These are phyloP conservation scores for Sporothrix variecibatus DNA, from an alignment of 2,329 filamentous ascomycete genomes.

Conservation along the genomic window DNA sequence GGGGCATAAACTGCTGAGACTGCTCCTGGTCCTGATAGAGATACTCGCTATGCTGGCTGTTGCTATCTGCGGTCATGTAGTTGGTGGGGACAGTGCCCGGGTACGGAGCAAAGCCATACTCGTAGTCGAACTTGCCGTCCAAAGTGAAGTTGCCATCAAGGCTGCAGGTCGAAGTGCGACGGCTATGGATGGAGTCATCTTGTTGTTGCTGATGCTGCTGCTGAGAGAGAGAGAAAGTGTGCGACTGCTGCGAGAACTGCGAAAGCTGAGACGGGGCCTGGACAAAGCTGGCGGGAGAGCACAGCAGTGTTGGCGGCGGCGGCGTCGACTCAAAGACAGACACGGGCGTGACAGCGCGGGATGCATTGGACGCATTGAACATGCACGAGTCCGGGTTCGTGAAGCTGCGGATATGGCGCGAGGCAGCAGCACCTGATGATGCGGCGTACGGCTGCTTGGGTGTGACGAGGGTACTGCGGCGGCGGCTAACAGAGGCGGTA, in stretches of 20 bases:
- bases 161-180: constrained; percentile 67
- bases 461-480: neutral
- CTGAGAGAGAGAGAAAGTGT: too few species aligned
- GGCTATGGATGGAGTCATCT: constrained; percentile 34
- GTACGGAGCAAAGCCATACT: constrained; percentile 83
- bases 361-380: neutral
- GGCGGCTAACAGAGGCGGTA: constrained; percentile 1
- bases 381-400: constrained; percentile 61
- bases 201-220: constrained; percentile 38
- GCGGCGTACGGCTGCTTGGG: constrained; percentile 23
- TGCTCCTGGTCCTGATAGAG: constrained; percentile 41
- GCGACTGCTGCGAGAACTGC: neutral
- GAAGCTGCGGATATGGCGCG: constrained; percentile 58
- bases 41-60: constrained; percentile 44
- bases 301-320: constrained; percentile 58
- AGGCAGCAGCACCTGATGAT: constrained; percentile 42
- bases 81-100: constrained; percentile 59
- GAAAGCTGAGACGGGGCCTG: neutral
- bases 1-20: constrained; percentile 45
- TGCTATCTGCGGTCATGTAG: constrained; percentile 37
- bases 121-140: constrained; percentile 45
- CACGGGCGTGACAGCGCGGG: constrained; percentile 39
- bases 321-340: constrained; percentile 34
- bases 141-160: constrained; percentile 55
- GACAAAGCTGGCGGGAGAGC: constrained; percentile 64